These are phyloP conservation scores for Phytopythium ostracodes DNA, from an alignment of 352 stramenopile genomes.

Conservation along the genomic window DNA sequence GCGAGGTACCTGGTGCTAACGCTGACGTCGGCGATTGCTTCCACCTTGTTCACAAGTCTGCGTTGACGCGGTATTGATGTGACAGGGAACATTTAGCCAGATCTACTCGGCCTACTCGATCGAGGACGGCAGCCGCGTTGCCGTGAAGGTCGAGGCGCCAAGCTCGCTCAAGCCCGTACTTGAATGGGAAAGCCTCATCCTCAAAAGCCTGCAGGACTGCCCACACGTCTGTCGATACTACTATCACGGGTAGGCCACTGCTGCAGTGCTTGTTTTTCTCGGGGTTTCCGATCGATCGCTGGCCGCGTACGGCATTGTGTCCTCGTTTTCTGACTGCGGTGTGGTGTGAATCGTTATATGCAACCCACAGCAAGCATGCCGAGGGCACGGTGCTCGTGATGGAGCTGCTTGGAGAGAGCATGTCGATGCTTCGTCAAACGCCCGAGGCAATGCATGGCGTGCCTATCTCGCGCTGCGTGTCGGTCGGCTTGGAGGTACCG, in stretches of 20 bases:
- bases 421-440: conserved; percentile 83
- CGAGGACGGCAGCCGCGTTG: conserved; percentile 68
- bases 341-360: background rate
- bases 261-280: background rate
- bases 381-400: conserved; percentile 87
- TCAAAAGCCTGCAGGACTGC: conserved; percentile 82
- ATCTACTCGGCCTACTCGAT: conserved; percentile 86
- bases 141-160: conserved; percentile 83
- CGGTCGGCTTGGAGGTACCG: conserved; percentile 55
- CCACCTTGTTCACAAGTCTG: background rate
- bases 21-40: background rate
- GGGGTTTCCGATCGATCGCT: background rate
- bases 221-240: conserved; percentile 82
- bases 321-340: background rate
- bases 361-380: conserved; percentile 49
- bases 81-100: conserved; percentile 84
- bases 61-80: background rate
- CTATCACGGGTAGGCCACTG: conserved; percentile 47
- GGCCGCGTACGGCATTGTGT: background rate
- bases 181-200: conserved; percentile 86
- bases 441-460: conserved; percentile 80
- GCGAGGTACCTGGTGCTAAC: conserved; percentile 37
- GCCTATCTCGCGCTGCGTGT: conserved; percentile 60
- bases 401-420: conserved; percentile 84
- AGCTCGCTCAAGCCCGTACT: conserved; percentile 86